Percentiles rank a stretch among this genome's conserved stretches.
Evolutionary conservation across 1,284 basidiomycete genomes (phyloP).

Genomic region (Taiwanofungus camphoratus): DNA sequence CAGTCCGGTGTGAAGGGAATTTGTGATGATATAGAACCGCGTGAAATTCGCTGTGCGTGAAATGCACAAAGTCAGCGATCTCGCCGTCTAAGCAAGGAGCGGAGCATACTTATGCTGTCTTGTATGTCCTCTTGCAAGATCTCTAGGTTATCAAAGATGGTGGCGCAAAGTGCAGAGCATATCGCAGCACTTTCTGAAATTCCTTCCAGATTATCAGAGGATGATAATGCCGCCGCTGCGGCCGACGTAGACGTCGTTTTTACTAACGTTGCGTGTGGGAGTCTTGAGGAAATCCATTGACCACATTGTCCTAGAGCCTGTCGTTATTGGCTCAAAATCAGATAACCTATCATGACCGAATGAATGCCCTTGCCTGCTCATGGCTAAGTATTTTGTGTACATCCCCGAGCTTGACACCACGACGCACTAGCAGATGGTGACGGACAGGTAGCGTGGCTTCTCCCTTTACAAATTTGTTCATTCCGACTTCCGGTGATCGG

Average conservation of each 20-base stretch:
- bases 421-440: constrained; percentile 59
- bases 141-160: constrained; percentile 51
- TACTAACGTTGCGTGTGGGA: constrained; percentile 47
- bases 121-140: constrained; percentile 58
- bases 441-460: constrained; percentile 54
- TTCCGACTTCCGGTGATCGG: constrained; percentile 36
- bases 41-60: constrained; percentile 50
- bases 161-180: constrained; percentile 58
- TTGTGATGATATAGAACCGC: constrained; percentile 53
- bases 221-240: constrained; percentile 52
- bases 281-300: constrained; percentile 43
- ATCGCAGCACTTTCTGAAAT: constrained; percentile 58
- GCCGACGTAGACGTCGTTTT: constrained; percentile 63
- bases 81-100: background rate
- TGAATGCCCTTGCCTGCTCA: constrained; percentile 55
- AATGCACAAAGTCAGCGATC: constrained; percentile 4
- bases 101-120: constrained; percentile 42
- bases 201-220: constrained; percentile 24
- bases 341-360: background rate
- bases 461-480: constrained; percentile 46
- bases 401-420: constrained; percentile 46
- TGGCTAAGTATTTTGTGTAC: constrained; percentile 62
- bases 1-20: constrained; percentile 22
- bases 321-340: too few species aligned
- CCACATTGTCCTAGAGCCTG: constrained; percentile 77